Evolutionary conservation across 139 green algal species (phyloP).

Genomic region (Mesostigma viride): DNA sequence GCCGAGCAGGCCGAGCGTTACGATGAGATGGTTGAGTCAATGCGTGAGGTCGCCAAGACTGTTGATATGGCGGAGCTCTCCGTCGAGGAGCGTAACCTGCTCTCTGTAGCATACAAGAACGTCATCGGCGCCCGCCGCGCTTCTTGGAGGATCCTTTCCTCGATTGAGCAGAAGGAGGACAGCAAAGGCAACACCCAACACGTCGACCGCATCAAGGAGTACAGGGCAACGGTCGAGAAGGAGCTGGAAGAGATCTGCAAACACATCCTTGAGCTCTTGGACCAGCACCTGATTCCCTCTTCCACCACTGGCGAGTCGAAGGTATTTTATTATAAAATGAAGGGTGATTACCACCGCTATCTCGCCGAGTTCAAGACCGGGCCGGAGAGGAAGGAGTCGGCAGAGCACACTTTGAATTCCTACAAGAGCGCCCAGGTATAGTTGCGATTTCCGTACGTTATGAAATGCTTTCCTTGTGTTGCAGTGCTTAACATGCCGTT

Average conservation of each 20-base stretch:
- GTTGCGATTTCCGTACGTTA: too few relatives aligned
- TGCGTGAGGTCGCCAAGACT: slow-evolving; percentile 34
- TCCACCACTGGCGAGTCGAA: slow-evolving; percentile 35
- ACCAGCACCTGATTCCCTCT: slow-evolving; percentile 34
- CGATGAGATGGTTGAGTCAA: slow-evolving; percentile 57
- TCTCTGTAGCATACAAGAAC: slow-evolving; percentile 49
- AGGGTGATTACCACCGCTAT: slow-evolving; percentile 47
- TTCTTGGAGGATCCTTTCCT: slow-evolving; percentile 43
- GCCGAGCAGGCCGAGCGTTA: slow-evolving; percentile 94
- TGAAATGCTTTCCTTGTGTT: too few relatives aligned
- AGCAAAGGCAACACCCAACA: slow-evolving; percentile 31
- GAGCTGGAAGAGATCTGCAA: slow-evolving; percentile 38
- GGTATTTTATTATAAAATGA: slow-evolving; percentile 50
- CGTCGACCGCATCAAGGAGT: slow-evolving; percentile 33
- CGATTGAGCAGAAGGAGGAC: slow-evolving; percentile 44
- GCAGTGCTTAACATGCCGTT: too few relatives aligned
- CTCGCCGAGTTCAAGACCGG: slow-evolving; percentile 41
- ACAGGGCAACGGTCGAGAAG: slow-evolving; percentile 35
- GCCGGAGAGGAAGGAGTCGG: slow-evolving; percentile 31
- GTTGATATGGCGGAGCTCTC: slow-evolving; percentile 26
- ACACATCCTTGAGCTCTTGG: slow-evolving; percentile 35
- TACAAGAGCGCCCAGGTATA: slow-evolving; percentile 35
- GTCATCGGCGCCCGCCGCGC: slow-evolving; percentile 40
- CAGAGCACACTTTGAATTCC: slow-evolving; percentile 30
- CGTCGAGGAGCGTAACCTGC: slow-evolving; percentile 42